A percentile compares a stretch with the other conserved stretches of the same genome.
These are phyloP conservation scores for Alliaria petiolata DNA, from an alignment of 345 rosid genomes.

Conservation along the genomic window DNA sequence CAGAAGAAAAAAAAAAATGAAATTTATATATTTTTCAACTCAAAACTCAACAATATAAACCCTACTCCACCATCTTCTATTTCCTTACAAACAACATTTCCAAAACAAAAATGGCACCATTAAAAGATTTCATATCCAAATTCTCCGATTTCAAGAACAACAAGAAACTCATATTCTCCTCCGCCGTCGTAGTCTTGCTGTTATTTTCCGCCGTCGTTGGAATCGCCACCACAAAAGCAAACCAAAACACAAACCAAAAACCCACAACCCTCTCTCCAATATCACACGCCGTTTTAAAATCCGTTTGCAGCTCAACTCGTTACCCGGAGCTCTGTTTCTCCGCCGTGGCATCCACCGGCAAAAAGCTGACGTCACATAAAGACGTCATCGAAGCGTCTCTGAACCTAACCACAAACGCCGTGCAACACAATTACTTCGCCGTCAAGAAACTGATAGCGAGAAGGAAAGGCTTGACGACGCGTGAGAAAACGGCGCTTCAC, in stretches of 20 bases:
- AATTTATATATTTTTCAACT: not conserved
- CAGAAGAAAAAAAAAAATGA: too few relatives aligned
- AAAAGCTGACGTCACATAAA: conserved; percentile 26
- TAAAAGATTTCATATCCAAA: conserved; percentile 24
- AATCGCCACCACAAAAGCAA: conserved; percentile 8
- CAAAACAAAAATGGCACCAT: conserved; percentile 18
- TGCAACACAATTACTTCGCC: conserved; percentile 30
- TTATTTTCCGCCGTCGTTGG: conserved; percentile 4
- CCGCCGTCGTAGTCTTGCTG: conserved; percentile 12
- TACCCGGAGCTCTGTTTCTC: conserved; percentile 65
- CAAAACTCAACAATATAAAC: conserved; percentile 18
- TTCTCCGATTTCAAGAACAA: conserved; percentile 25
- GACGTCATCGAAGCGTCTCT: conserved; percentile 44
- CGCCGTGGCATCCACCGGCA: conserved; percentile 28
- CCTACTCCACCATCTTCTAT: not conserved
- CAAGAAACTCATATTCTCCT: conserved; percentile 26
- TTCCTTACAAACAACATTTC: conserved; percentile 10
- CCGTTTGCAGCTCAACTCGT: conserved; percentile 51
- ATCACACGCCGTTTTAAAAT: conserved; percentile 32
- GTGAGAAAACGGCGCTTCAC: conserved; percentile 69
- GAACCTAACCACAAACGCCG: conserved; percentile 36
- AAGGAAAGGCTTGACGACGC: conserved; percentile 36
- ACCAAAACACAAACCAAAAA: not conserved
- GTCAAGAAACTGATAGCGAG: conserved; percentile 26
- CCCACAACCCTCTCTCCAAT: conserved; percentile 12